phyloP scores from a whole-genome alignment of 2,329 filamentous ascomycete genomes.

The Mariannaea sp. region DNA sequence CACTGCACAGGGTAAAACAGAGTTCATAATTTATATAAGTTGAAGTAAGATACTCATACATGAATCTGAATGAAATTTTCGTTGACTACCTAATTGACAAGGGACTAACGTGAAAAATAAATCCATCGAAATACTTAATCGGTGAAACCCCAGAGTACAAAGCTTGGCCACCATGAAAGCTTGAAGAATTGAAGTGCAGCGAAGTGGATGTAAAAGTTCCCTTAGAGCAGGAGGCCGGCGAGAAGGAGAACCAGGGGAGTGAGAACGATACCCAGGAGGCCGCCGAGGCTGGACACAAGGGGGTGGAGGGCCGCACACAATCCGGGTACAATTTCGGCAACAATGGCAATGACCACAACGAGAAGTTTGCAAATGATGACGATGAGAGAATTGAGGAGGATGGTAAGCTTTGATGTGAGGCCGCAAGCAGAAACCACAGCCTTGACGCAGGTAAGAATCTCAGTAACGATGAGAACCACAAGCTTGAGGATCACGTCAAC shows the following conservation, averaged over 20 bases:
- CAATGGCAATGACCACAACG: background rate
- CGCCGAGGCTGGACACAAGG: background rate
- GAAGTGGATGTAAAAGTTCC: too few species aligned
- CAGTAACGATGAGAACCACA: background rate
- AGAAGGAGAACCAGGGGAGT: background rate
- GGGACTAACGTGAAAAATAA: too few species aligned
- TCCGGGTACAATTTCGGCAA: background rate
- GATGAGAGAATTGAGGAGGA: background rate
- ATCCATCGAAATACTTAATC: too few species aligned
- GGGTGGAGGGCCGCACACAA: background rate
- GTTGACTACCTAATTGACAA: too few species aligned
- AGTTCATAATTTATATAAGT: too few species aligned
- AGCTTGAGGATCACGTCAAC: slow-evolving; percentile 1
- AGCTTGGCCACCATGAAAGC: too few species aligned
- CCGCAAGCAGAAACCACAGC: background rate
- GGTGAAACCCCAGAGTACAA: too few species aligned
- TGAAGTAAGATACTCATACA: too few species aligned
- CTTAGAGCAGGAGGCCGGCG: background rate
- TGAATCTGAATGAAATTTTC: too few species aligned
- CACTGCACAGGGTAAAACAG: too few species aligned
- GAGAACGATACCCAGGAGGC: background rate
- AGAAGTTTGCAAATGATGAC: background rate
- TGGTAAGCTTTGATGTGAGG: background rate
- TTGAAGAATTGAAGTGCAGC: too few species aligned
- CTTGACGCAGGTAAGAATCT: background rate